Evolutionary conservation across 164 flowering plant species (phyloP), one percentile per base, ranked within the genome.

Genomic region (Dillenia turbinata): DNA sequence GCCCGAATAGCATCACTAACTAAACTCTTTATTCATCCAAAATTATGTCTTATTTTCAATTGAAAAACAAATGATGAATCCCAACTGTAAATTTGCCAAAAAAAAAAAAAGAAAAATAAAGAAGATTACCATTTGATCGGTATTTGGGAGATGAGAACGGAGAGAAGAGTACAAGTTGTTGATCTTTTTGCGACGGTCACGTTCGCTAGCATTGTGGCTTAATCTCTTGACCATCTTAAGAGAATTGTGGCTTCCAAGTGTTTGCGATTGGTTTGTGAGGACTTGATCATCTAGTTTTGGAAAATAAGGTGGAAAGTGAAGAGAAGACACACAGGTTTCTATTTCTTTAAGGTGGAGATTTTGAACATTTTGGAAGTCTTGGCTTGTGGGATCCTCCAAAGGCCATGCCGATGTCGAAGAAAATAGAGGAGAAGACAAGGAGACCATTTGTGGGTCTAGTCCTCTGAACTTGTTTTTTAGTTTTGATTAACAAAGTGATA

Each of bases 391-490:
- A 11, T 46, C 63, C 47, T 62, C 73, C 14, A 47, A 49, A 19
- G 71, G 66, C 73, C 75, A 68, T 12, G 65, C 71, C 46, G 52
- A 53, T 52, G 60, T 49, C 11, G 77, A 63, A 49, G 65, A 63
- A 56, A 59, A 26, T 47, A 64, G 57, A 24, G 74, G 54, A 40
- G 65, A 65, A 9, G 57, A 64, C 80, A 73, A 71, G 59, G 45
- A 52, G 50, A 65, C 33, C 13, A 47, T 33, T 54, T 54, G 45
- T 9, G 15, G 40, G 26, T 12, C 13, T 51, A 24, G 26, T 24
- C 26, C 47, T 49, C 14, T 1, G 10, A 11, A 17, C 1, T 5
- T 9, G 53, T 44, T n/a, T 13, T 40, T 19, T 22, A 53, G 44
- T 54, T 13, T 62, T 57, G 24, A 44, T 44, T 44, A 13, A 48